Conservation (phyloP, 495 filamentous ascomycete genomes). For the Talaromyces proteolyticus region DNA sequence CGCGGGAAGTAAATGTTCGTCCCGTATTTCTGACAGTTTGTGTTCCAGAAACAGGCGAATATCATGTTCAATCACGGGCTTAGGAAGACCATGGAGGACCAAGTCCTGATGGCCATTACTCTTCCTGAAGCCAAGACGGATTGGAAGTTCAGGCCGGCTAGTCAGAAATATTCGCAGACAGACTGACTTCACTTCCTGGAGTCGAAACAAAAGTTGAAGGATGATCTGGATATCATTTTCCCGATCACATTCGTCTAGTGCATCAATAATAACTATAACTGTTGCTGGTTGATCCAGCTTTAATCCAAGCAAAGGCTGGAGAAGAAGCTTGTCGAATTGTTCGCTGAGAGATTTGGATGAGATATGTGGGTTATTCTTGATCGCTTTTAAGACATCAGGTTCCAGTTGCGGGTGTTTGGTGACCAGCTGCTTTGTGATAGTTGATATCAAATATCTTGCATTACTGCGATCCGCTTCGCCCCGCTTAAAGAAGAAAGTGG, state of each 20-base stretch:
- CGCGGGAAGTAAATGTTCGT: conserved; percentile 8
- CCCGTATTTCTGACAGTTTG: conserved; percentile 9
- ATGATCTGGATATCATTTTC: conserved; percentile 25
- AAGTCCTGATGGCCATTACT: conserved; percentile 12
- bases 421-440: conserved; percentile 30
- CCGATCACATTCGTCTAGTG: conserved; percentile 12
- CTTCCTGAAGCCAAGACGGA: conserved; percentile 16
- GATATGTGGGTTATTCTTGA: conserved; percentile 20
- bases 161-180: conserved; percentile 14
- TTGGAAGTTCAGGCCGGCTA: conserved; percentile 23
- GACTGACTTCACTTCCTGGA: neutral
- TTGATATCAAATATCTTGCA: conserved; percentile 29
- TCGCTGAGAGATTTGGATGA: conserved; percentile 19
- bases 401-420: conserved; percentile 9
- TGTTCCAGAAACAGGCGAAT: conserved; percentile 13
- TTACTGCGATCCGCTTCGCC: conserved; percentile 28
- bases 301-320: conserved; percentile 18
- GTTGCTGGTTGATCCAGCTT: conserved; percentile 1
- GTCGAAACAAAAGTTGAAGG: conserved; percentile 18
- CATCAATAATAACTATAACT: conserved; percentile 14
- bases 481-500: conserved; percentile 41
- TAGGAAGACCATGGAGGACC: conserved; percentile 13
- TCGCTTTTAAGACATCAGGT: conserved; percentile 21
- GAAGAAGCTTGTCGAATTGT: conserved; percentile 38
- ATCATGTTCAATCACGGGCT: conserved; percentile 12